Base-by-base conservation (phyloP, 164 flowering plant genomes). In the Macadamia integrifolia region DNA sequence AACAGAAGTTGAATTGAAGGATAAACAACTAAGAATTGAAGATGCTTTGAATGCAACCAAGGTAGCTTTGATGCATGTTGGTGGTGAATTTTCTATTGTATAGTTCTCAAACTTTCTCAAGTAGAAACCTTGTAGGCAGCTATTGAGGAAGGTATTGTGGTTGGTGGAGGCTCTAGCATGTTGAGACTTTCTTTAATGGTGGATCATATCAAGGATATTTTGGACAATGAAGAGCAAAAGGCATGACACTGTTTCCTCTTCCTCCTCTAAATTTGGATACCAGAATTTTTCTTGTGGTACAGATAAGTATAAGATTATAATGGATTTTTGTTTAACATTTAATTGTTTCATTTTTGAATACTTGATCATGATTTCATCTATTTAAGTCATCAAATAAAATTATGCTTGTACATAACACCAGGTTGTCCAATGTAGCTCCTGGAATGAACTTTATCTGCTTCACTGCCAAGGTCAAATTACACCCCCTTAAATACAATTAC, bases 21-120 rank as follows among this genome's bases (percentile, higher is more conserved):
- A 93, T 75, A 93, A 88, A 72, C 88, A 87, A 63, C 81, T 93
- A 31, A 86, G 89, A 71, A 76, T 93, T 48, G 93, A 93, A 83
- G 98, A 93, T 84, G 91, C 98, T 72, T 57, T 93, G 61, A 93
- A 93, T 86, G 96, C 98, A 59, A 87, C 97, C 0, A 91, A 89
- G 97, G 97, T 91, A 62, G 50, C 18, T 49, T 69, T 65, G 30
- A 61, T 68, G 50, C 61, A 53, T 58, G 11, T 29, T 14, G 3
- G 50, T 63, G 17, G 62, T 76, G 67, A 31, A 46, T 48, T 65
- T 40, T 49, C 13, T 15, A 32, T 12, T 60, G 44, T 43, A 28
- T 23, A 7, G 61, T 17, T 2, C 40, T 35, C 40, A 2, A 31
- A 31, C 2, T 10, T 13, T 7, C 8, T 6, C 3, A 30, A 31